These are phyloP conservation scores for Lachnellula subtilissima DNA, from an alignment of 2,329 filamentous ascomycete species.

Conservation along the genomic window DNA sequence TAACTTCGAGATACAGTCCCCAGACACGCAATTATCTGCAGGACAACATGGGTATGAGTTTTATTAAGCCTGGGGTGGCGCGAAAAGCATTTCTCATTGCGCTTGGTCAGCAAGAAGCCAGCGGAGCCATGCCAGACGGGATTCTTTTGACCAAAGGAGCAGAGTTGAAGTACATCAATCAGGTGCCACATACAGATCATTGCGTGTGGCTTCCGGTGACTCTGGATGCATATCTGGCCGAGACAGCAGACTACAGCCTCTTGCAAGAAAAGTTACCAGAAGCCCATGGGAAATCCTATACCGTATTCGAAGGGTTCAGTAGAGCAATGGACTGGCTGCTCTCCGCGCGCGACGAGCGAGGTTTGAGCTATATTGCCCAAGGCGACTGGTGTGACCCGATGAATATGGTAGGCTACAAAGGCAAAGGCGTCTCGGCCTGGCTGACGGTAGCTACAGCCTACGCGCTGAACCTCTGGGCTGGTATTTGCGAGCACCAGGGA, in stretches of 20 bases:
- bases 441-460: constrained; percentile 51
- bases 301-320: constrained; percentile 50
- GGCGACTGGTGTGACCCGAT: constrained; percentile 58
- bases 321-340: constrained; percentile 56
- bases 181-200: constrained; percentile 56
- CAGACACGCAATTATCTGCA: constrained; percentile 56
- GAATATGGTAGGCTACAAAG: constrained; percentile 59
- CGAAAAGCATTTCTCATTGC: constrained; percentile 45
- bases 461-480: constrained; percentile 49
- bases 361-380: constrained; percentile 53
- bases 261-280: constrained; percentile 41
- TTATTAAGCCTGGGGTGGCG: constrained; percentile 46
- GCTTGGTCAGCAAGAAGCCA: constrained; percentile 48
- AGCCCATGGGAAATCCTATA: constrained; percentile 41
- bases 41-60: constrained; percentile 58
- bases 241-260: constrained; percentile 49
- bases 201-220: constrained; percentile 54
- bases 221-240: constrained; percentile 49
- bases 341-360: constrained; percentile 45
- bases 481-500: constrained; percentile 43
- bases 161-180: constrained; percentile 57
- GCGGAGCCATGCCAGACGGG: constrained; percentile 54
- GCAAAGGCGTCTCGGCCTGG: constrained; percentile 54
- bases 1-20: constrained; percentile 28
- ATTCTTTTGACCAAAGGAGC: constrained; percentile 49